These are phyloP conservation scores for Yamadazyma phyllophila DNA, from an alignment of 805 yeast species.

Conservation along the genomic window DNA sequence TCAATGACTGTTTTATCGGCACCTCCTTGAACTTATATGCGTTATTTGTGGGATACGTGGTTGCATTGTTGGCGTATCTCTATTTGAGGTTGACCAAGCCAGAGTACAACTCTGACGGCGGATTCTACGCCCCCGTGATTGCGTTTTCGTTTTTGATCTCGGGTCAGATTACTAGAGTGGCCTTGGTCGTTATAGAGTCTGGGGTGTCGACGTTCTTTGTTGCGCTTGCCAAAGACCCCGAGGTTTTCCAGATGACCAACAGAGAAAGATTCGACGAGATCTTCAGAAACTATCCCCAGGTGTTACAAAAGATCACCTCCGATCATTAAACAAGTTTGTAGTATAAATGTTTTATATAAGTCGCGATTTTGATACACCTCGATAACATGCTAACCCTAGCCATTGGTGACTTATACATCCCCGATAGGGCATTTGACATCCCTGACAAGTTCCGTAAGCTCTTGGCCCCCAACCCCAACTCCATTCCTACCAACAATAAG, in stretches of 20 bases:
- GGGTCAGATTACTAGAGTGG: constrained; percentile 68
- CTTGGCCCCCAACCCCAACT: constrained; percentile 59
- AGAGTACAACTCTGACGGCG: constrained; percentile 56
- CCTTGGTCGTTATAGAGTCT: constrained; percentile 72
- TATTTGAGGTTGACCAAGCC: constrained; percentile 70
- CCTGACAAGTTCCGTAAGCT: constrained; percentile 69
- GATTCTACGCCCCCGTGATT: constrained; percentile 66
- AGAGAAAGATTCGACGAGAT: constrained; percentile 65
- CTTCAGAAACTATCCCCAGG: constrained; percentile 66
- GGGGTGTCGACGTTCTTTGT: constrained; percentile 84
- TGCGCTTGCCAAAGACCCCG: constrained; percentile 82
- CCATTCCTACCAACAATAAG: constrained; percentile 49
- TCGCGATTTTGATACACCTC: not conserved
- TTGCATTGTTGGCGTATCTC: constrained; percentile 60
- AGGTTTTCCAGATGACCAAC: constrained; percentile 69
- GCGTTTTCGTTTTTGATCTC: constrained; percentile 74
- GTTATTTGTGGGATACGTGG: constrained; percentile 61
- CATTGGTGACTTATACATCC: constrained; percentile 87
- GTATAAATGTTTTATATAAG: too few species aligned
- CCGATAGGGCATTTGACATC: constrained; percentile 71
- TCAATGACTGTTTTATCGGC: constrained; percentile 79
- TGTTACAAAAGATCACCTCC: constrained; percentile 50
- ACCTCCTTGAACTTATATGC: constrained; percentile 78
- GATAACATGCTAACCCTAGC: constrained; percentile 51
- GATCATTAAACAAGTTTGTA: constrained; percentile 21